Conservation (phyloP, 2,329 filamentous ascomycete genomes). For the Phaeosphaeria sp. region DNA sequence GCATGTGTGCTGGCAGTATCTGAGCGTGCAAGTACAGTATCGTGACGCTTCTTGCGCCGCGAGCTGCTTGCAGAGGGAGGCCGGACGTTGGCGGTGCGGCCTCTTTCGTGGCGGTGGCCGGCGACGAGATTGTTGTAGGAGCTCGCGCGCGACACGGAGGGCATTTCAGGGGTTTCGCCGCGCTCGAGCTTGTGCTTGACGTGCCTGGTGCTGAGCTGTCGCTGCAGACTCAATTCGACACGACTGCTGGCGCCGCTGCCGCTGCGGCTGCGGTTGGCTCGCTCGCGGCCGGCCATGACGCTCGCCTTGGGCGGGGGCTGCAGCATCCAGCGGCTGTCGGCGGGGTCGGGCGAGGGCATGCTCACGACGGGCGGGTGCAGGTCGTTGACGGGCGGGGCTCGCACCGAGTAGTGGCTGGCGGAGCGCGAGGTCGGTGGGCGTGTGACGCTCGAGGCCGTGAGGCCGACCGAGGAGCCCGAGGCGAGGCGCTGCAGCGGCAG, state of each 20-base stretch:
- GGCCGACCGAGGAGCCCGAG: slow-evolving; percentile 40
- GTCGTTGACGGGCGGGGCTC: slow-evolving; percentile 79
- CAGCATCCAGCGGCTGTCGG: slow-evolving; percentile 87
- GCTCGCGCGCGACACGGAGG: slow-evolving; percentile 44
- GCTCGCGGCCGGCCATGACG: slow-evolving; percentile 87
- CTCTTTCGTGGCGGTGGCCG: slow-evolving; percentile 39
- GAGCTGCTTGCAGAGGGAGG: slow-evolving; percentile 41
- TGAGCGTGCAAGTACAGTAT: slow-evolving; percentile 34
- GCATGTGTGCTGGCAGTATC: slow-evolving; percentile 25
- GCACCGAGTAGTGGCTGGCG: slow-evolving; percentile 47
- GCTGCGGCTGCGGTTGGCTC: slow-evolving; percentile 67
- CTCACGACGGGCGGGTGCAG: slow-evolving; percentile 84
- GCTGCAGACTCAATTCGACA: slow-evolving; percentile 44
- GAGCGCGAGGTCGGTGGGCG: slow-evolving; percentile 40
- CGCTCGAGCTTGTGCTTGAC: slow-evolving; percentile 45
- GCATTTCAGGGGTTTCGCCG: slow-evolving; percentile 44
- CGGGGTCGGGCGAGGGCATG: slow-evolving; percentile 71
- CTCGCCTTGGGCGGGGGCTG: slow-evolving; percentile 89
- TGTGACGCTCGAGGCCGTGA: slow-evolving; percentile 22
- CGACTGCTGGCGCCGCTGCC: slow-evolving; percentile 51
- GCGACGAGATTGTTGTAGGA: slow-evolving; percentile 39
- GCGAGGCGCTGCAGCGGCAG: slow-evolving; percentile 39
- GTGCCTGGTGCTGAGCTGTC: slow-evolving; percentile 48
- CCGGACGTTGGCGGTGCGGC: slow-evolving; percentile 33
- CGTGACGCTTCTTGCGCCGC: slow-evolving; percentile 32